phyloP scores from a whole-genome alignment of 352 stramenopile species.

The Pythium oligandrum region DNA sequence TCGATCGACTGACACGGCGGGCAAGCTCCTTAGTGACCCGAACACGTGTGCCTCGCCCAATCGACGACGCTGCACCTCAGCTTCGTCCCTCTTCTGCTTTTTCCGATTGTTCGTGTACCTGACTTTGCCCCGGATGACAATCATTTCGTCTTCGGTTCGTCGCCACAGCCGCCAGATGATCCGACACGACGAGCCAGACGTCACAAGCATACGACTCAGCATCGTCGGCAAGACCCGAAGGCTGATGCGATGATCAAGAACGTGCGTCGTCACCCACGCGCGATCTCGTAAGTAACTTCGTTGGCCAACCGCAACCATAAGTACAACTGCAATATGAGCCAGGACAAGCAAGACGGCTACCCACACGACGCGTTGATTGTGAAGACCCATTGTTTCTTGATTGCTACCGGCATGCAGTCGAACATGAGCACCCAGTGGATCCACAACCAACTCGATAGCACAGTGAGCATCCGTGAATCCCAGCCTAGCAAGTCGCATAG shows the following conservation, averaged over 20 bases:
- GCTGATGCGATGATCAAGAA: neutral
- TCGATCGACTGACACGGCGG: too few species aligned
- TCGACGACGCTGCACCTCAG: too few species aligned
- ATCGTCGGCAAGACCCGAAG: slow-evolving; percentile 12
- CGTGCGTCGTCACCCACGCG: too few species aligned
- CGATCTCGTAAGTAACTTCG: too few species aligned
- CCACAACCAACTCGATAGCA: slow-evolving; percentile 20
- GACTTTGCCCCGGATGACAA: slow-evolving; percentile 13
- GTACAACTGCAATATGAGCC: neutral
- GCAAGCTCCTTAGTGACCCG: too few species aligned
- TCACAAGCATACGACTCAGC: slow-evolving; percentile 15
- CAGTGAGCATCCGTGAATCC: slow-evolving; percentile 12
- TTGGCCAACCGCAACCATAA: neutral
- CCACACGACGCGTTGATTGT: slow-evolving; percentile 7
- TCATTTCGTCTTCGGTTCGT: slow-evolving; percentile 8
- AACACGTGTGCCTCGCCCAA: too few species aligned
- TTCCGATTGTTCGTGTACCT: slow-evolving; percentile 6
- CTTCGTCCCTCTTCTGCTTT: neutral
- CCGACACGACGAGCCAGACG: neutral
- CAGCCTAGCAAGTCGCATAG: slow-evolving; percentile 30
- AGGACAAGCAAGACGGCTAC: slow-evolving; percentile 3
- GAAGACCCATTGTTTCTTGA: slow-evolving; percentile 7
- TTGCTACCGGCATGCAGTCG: slow-evolving; percentile 17
- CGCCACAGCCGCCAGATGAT: slow-evolving; percentile 10
- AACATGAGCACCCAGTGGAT: slow-evolving; percentile 27